Conservation (phyloP, 306 rosid species). For the Trifolium repens region DNA sequence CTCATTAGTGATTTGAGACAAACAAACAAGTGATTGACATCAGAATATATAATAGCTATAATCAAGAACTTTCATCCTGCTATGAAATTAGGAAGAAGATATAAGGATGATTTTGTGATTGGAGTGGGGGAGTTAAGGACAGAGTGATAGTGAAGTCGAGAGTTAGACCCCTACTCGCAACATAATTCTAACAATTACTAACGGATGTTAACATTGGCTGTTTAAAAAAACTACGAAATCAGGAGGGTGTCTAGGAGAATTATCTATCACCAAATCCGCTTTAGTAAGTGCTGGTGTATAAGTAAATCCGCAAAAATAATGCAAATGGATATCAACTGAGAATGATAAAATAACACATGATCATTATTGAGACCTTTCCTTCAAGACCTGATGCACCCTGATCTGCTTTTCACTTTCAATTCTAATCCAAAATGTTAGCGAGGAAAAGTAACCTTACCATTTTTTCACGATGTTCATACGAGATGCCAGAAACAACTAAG, state of each 20-base stretch:
- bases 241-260: constrained; percentile 1
- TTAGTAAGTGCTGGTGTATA: neutral
- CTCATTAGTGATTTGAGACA: neutral
- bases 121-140: too few relatives aligned
- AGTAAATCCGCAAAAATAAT: constrained; percentile 21
- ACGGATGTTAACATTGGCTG: too few relatives aligned
- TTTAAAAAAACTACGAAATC: too few relatives aligned
- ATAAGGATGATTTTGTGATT: too few relatives aligned
- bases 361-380: constrained; percentile 22
- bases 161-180: too few relatives aligned
- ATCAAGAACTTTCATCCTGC: constrained; percentile 19
- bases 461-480: constrained; percentile 14
- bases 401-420: constrained; percentile 18
- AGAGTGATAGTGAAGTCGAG: too few relatives aligned
- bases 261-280: constrained; percentile 1
- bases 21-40: neutral
- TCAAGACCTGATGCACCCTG: constrained; percentile 7
- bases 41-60: neutral
- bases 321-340: constrained; percentile 25
- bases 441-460: constrained; percentile 20
- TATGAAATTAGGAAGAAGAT: neutral
- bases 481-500: constrained; percentile 5
- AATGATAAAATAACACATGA: neutral
- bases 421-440: constrained; percentile 28
- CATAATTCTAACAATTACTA: too few relatives aligned